A percentile compares a stretch with the other conserved stretches of the same genome.
phyloP scores from a whole-genome alignment of 2,329 filamentous ascomycete species.

The Phaeosphaeriaceae sp. region DNA sequence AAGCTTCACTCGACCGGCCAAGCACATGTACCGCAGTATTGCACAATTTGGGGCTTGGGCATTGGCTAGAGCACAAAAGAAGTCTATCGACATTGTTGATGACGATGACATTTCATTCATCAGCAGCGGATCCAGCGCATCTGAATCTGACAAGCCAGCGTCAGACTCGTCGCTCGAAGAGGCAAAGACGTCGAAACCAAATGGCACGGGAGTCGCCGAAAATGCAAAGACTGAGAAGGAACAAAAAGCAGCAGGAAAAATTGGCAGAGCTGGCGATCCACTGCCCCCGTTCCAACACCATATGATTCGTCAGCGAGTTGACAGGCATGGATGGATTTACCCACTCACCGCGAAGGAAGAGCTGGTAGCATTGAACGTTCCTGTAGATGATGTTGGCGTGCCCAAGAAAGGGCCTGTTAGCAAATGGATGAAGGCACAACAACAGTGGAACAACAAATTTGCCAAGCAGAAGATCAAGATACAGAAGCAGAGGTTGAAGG shows the following conservation, averaged over 20 bases:
- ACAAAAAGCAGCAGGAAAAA: slow-evolving; percentile 31
- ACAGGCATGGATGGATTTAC: slow-evolving; percentile 76
- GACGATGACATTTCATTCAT: slow-evolving; percentile 80
- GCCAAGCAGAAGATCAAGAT: slow-evolving; percentile 72
- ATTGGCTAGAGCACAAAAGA: slow-evolving; percentile 80
- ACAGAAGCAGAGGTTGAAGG: slow-evolving; percentile 75
- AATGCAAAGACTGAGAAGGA: slow-evolving; percentile 21
- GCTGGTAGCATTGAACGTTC: slow-evolving; percentile 71
- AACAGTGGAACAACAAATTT: slow-evolving; percentile 76
- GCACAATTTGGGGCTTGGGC: slow-evolving; percentile 95
- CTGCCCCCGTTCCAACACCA: slow-evolving; percentile 80
- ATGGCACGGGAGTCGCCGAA: slow-evolving; percentile 22
- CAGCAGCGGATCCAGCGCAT: slow-evolving; percentile 59
- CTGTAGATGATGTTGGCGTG: slow-evolving; percentile 72
- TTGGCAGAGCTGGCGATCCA: slow-evolving; percentile 87
- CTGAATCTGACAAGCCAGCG: slow-evolving; percentile 16
- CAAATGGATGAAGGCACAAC: slow-evolving; percentile 82
- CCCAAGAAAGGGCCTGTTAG: slow-evolving; percentile 80
- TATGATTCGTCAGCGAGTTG: slow-evolving; percentile 92
- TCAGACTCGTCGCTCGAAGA: slow-evolving; percentile 32
- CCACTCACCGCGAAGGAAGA: slow-evolving; percentile 69
- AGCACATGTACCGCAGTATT: slow-evolving; percentile 92
- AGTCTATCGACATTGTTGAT: slow-evolving; percentile 79
- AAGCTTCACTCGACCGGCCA: slow-evolving; percentile 95
- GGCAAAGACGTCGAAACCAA: slow-evolving; percentile 25